These are phyloP conservation scores for Trichoderma hamatum DNA, from an alignment of 2,329 filamentous ascomycete genomes.

Conservation along the genomic window DNA sequence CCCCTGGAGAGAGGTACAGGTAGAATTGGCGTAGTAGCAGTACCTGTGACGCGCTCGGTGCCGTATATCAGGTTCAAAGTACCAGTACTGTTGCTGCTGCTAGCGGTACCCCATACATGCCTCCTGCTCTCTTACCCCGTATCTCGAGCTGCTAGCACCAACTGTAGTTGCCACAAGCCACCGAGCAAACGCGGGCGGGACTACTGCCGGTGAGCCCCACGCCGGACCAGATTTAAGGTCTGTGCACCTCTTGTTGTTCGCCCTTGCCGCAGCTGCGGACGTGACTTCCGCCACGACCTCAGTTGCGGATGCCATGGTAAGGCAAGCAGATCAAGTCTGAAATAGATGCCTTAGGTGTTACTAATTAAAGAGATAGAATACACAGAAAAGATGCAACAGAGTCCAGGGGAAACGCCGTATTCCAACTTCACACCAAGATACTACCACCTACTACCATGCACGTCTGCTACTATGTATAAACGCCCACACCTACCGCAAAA, in stretches of 20 bases:
- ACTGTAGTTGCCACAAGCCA: slow-evolving; percentile 4
- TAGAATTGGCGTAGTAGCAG: background rate
- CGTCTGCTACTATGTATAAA: background rate
- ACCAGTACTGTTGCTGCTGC: background rate
- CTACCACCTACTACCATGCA: background rate
- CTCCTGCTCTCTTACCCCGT: slow-evolving; percentile 15
- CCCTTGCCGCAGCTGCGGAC: slow-evolving; percentile 1
- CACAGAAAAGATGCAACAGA: background rate
- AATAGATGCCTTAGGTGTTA: slow-evolving; percentile 2
- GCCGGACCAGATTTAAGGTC: slow-evolving; percentile 18
- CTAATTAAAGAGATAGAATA: background rate
- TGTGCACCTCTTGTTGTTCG: slow-evolving; percentile 4
- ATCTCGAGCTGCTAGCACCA: background rate
- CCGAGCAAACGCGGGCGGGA: slow-evolving; percentile 26
- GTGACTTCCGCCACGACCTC: background rate
- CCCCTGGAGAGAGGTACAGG: background rate
- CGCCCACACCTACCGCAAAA: slow-evolving; percentile 3
- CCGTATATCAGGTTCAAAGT: background rate
- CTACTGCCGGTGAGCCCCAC: slow-evolving; percentile 25
- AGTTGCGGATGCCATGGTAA: background rate
- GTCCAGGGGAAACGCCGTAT: background rate
- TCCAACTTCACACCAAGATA: background rate
- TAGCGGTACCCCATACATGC: background rate
- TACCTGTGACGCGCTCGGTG: background rate
- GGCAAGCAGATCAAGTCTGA: background rate